Percentiles rank a stretch among this genome's conserved stretches.
These are phyloP conservation scores for Neurospora sp. DNA, from an alignment of 495 filamentous ascomycete species.

Conservation along the genomic window DNA sequence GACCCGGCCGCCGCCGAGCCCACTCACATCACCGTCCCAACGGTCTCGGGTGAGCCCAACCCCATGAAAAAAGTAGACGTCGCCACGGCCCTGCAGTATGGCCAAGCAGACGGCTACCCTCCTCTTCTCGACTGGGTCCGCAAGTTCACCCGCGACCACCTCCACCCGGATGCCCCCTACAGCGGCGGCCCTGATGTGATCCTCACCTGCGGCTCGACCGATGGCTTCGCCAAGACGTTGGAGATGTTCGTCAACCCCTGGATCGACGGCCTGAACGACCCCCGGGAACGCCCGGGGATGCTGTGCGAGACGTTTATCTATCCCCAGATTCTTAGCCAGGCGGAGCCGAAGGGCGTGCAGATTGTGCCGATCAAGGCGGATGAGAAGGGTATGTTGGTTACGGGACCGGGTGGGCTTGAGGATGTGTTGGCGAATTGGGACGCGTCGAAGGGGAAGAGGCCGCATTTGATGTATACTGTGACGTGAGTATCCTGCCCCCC, in stretches of 20 bases:
- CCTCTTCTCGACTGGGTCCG: constrained; percentile 65
- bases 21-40: constrained; percentile 59
- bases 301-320: constrained; percentile 73
- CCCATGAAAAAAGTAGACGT: constrained; percentile 63
- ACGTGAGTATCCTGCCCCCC: constrained; percentile 46
- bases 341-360: constrained; percentile 58
- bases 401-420: constrained; percentile 59
- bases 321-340: constrained; percentile 59
- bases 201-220: constrained; percentile 70
- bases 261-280: constrained; percentile 54
- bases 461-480: constrained; percentile 83
- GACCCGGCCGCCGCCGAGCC: constrained; percentile 18
- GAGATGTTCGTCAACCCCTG: constrained; percentile 64
- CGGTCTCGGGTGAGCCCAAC: constrained; percentile 44
- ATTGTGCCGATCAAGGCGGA: constrained; percentile 66
- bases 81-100: constrained; percentile 76
- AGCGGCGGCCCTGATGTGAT: constrained; percentile 62
- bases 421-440: constrained; percentile 82
- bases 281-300: constrained; percentile 57
- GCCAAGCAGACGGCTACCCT: constrained; percentile 63
- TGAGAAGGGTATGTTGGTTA: constrained; percentile 58
- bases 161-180: constrained; percentile 77
- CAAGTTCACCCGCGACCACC: constrained; percentile 62
- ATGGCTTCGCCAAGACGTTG: constrained; percentile 70
- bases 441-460: constrained; percentile 54